These are phyloP conservation scores for Peniophora sp. DNA, from an alignment of 1,284 basidiomycete genomes.

Conservation along the genomic window DNA sequence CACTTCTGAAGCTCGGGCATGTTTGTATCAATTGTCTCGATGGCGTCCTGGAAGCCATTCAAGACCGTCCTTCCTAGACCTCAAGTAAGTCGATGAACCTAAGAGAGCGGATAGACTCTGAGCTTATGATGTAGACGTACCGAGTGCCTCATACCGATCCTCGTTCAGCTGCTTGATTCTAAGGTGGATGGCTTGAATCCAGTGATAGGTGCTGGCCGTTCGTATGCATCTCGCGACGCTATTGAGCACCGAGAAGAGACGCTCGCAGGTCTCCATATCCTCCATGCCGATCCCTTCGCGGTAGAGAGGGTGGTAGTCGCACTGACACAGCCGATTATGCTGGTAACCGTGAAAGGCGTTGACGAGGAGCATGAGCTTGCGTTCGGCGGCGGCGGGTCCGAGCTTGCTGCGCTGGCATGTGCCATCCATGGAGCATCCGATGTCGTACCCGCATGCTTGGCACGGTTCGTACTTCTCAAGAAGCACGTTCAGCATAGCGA, in stretches of 20 bases:
- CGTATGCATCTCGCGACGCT: conserved; percentile 13
- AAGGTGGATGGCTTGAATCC: conserved; percentile 15
- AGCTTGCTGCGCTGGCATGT: conserved; percentile 12
- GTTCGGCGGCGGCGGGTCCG: conserved; percentile 4
- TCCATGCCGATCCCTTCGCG: conserved; percentile 16
- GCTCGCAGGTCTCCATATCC: conserved; percentile 20
- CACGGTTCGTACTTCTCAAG: conserved; percentile 8
- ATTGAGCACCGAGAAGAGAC: conserved; percentile 19
- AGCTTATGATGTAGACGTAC: conserved; percentile 11
- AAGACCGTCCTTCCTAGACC: conserved; percentile 15
- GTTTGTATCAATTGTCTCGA: no score
- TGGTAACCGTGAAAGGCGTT: conserved; percentile 22
- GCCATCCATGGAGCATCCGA: conserved; percentile 9
- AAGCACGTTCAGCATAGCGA: conserved; percentile 8
- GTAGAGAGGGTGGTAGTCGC: conserved; percentile 16
- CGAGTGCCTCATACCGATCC: conserved; percentile 18
- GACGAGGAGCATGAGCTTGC: conserved; percentile 4
- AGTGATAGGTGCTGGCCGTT: conserved; percentile 17
- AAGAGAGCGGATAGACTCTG: background rate
- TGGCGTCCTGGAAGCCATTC: conserved; percentile 6
- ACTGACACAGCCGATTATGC: conserved; percentile 18
- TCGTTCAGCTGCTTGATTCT: conserved; percentile 20
- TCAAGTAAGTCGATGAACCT: conserved; percentile 14
- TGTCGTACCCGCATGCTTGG: conserved; percentile 10
- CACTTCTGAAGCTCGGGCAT: conserved; percentile 2